Evolutionary conservation across 1,284 basidiomycete species (phyloP).

Genomic region (Neolentinus lepideus): DNA sequence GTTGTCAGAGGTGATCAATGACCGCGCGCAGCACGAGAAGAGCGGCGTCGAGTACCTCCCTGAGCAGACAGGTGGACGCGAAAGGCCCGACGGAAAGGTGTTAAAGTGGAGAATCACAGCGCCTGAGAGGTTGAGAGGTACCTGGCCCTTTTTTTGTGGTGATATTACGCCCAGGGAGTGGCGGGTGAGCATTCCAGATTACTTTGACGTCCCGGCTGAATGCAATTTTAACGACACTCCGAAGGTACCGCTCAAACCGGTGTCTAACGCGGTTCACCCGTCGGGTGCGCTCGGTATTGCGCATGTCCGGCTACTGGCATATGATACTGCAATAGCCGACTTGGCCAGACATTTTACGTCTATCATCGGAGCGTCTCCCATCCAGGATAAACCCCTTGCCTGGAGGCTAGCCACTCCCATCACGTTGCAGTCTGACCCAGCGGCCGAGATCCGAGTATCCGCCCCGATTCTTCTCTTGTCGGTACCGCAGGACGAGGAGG

Average conservation of each 20-base stretch:
- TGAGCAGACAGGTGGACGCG: conserved; percentile 44
- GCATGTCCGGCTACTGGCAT: conserved; percentile 33
- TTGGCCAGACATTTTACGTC: conserved; percentile 32
- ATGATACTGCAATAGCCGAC: conserved; percentile 17
- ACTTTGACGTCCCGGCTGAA: no score
- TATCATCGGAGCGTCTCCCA: conserved; percentile 36
- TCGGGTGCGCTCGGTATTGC: conserved; percentile 40
- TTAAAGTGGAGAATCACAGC: conserved; percentile 52
- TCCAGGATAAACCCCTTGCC: conserved; percentile 2
- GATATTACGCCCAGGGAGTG: conserved; percentile 53
- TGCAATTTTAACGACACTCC: background rate
- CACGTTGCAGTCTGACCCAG: background rate
- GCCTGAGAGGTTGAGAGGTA: conserved; percentile 27
- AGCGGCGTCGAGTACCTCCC: conserved; percentile 30
- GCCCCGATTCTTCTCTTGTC: conserved; percentile 29
- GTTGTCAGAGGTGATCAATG: conserved; percentile 45
- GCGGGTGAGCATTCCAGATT: conserved; percentile 36
- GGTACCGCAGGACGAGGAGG: conserved; percentile 25
- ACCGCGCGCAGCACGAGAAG: conserved; percentile 30
- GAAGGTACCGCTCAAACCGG: conserved; percentile 41
- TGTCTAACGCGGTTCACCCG: conserved; percentile 37
- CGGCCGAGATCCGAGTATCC: background rate
- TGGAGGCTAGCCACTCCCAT: background rate
- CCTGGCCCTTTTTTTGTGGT: conserved; percentile 65
- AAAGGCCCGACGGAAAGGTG: conserved; percentile 40